Percentiles rank a stretch among this genome's conserved stretches.
Conservation (phyloP, 2,329 filamentous ascomycete genomes). For the Nemania sp. region DNA sequence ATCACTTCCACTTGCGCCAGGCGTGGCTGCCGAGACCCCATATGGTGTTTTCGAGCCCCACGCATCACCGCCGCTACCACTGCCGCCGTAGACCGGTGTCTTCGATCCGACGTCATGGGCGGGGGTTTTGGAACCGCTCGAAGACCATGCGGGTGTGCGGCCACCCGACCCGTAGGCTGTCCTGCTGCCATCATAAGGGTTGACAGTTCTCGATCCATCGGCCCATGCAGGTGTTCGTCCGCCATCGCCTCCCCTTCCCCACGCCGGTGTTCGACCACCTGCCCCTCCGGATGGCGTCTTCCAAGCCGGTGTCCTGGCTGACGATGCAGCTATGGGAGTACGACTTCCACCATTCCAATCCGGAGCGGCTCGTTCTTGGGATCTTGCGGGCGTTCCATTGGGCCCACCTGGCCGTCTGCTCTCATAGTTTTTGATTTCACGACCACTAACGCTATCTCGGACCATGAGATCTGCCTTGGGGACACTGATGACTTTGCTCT, state of each 20-base stretch:
- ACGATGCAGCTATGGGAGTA: conserved; percentile 67
- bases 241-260: conserved; percentile 59
- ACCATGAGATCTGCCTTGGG: conserved; percentile 80
- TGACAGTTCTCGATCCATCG: conserved; percentile 68
- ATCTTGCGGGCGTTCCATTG: conserved; percentile 52
- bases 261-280: conserved; percentile 66
- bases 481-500: conserved; percentile 87
- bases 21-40: conserved; percentile 62
- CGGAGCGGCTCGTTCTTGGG: conserved; percentile 48
- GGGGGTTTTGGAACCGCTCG: conserved; percentile 71
- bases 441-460: conserved; percentile 82
- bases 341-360: conserved; percentile 69
- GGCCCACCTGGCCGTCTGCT: conserved; percentile 52
- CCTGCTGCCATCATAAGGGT: conserved; percentile 73
- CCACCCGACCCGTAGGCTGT: conserved; percentile 77
- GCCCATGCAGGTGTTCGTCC: conserved; percentile 73
- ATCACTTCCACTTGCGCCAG: conserved; percentile 61
- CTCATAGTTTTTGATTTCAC: conserved; percentile 71
- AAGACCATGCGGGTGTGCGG: conserved; percentile 78
- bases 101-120: conserved; percentile 72
- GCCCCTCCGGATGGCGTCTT: conserved; percentile 62
- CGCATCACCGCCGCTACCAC: conserved; percentile 52
- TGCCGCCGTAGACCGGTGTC: conserved; percentile 63
- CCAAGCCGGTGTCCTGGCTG: conserved; percentile 78
- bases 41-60: conserved; percentile 83